Conservation (phyloP, 2,329 filamentous ascomycete genomes). For the Myrmaecium sp. region DNA sequence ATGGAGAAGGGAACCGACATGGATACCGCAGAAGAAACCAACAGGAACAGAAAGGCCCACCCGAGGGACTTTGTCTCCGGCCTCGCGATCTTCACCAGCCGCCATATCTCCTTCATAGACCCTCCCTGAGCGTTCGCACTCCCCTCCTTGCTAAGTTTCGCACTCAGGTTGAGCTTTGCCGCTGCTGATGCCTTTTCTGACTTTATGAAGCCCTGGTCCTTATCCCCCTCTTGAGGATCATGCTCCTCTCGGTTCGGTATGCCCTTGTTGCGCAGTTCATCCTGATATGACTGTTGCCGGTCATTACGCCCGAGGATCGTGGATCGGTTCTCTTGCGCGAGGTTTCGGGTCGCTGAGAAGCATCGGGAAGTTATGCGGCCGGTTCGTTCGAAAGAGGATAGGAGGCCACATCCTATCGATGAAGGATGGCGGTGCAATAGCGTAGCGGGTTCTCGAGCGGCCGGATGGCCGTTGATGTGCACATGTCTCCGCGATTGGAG, state of each 20-base stretch:
- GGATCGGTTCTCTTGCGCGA: conserved; percentile 11
- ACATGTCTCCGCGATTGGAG: conserved; percentile 1
- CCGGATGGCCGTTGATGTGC: conserved; percentile 3
- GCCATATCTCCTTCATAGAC: conserved; percentile 58
- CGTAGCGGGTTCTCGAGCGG: conserved; percentile 9
- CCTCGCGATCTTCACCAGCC: conserved; percentile 73
- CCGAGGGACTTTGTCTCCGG: conserved; percentile 67
- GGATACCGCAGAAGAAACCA: conserved; percentile 81
- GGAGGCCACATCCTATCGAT: not conserved
- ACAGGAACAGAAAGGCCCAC: conserved; percentile 68
- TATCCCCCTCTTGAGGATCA: conserved; percentile 29
- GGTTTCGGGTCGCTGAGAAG: conserved; percentile 12
- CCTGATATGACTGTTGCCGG: conserved; percentile 18
- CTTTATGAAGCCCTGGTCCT: conserved; percentile 46
- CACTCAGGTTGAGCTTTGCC: conserved; percentile 75
- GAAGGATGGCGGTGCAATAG: not conserved
- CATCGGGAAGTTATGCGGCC: conserved; percentile 5
- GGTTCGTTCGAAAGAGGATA: not conserved
- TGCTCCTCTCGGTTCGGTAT: conserved; percentile 17
- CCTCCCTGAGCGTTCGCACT: conserved; percentile 33
- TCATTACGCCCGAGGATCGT: conserved; percentile 7
- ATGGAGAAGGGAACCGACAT: conserved; percentile 97
- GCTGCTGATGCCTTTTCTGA: conserved; percentile 78
- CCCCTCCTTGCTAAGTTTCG: conserved; percentile 72
- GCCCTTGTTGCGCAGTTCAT: conserved; percentile 22